Evolutionary conservation across 805 yeast genomes (phyloP), one percentile per base, ranked within the genome.

Genomic region (Scheffersomyces spartinae): DNA sequence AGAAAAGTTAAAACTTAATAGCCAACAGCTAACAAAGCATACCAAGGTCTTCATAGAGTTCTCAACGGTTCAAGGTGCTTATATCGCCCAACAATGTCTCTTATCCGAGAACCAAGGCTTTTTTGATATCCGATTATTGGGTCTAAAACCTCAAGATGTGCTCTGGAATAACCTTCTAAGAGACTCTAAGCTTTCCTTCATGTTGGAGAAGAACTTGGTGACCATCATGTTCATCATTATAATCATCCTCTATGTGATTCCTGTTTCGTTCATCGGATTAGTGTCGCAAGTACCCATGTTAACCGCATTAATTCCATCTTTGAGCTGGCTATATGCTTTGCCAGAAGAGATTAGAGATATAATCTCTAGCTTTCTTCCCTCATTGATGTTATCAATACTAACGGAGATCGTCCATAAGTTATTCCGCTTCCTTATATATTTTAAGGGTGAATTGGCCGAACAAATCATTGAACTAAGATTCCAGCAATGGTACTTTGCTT

Each of bases 241-340:
- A 1, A 73, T 77, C 4, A 34, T 63, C 3, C 43, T 52, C 20
- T 85, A 94, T 76, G 81, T 83, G 1, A 47, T 84, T 2, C 95
- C 95, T 0, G 88, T 84, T 1, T 83, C 94, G 0, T 62, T 80
- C 30, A 72, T 83, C 10, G 85, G 88, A 1, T 51, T 83, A 16
- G 52, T 85, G 1, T 71, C 93, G 0, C 94, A 84, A 38, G 55
- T 76, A 3, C 82, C 86, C 0, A 66, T 73, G 33, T 45, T 81
- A 24, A 65, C 77, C 0, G 60, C 64, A 14, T 51, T 77, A 24
- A 49, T 79, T 14, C 91, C 93, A 0, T 60, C 68, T 17, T 47
- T 78, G 17, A 45, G 57, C 1, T 70, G 79, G 71, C 35, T 79
- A 7, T 58, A 68, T 21, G 46, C 49, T 1, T 45, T 72, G 4